phyloP scores from a whole-genome alignment of 2,329 filamentous ascomycete species.

The Hypoxylon sp. region DNA sequence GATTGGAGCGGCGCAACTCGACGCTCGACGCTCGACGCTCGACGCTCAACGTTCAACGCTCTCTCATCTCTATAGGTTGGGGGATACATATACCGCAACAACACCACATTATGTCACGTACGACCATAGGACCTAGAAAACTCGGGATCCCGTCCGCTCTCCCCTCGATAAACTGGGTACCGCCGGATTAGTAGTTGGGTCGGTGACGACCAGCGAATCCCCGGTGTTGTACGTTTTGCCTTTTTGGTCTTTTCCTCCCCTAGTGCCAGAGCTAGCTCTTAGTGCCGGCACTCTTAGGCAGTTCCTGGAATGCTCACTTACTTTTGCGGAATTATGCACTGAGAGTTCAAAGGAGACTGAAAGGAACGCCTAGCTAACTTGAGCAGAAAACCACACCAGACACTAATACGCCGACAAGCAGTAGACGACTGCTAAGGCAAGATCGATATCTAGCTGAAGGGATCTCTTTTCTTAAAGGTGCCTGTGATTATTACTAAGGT shows the following conservation, averaged over 20 bases:
- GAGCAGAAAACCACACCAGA: neutral
- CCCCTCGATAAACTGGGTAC: slow-evolving; percentile 25
- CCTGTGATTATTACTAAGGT: neutral
- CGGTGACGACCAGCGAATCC: slow-evolving; percentile 16
- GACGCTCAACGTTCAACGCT: neutral
- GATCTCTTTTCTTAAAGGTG: neutral
- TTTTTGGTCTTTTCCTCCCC: slow-evolving; percentile 3
- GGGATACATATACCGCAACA: slow-evolving; percentile 11
- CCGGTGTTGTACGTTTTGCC: slow-evolving; percentile 28
- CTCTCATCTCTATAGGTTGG: neutral
- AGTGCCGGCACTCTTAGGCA: neutral
- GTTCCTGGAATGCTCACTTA: neutral
- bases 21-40: neutral
- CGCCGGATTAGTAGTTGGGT: slow-evolving; percentile 2
- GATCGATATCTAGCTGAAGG: neutral
- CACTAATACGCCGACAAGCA: neutral
- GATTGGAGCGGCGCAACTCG: neutral
- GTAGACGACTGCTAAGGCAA: neutral
- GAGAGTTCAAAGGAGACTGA: neutral
- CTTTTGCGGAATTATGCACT: neutral
- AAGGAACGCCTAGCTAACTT: neutral
- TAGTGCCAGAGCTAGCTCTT: neutral
- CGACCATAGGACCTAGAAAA: slow-evolving; percentile 4
- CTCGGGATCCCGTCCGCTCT: slow-evolving; percentile 14
- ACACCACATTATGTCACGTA: neutral